These are phyloP conservation scores for Tricholoma matsutake DNA, from an alignment of 768 basidiomycete species.

Conservation along the genomic window DNA sequence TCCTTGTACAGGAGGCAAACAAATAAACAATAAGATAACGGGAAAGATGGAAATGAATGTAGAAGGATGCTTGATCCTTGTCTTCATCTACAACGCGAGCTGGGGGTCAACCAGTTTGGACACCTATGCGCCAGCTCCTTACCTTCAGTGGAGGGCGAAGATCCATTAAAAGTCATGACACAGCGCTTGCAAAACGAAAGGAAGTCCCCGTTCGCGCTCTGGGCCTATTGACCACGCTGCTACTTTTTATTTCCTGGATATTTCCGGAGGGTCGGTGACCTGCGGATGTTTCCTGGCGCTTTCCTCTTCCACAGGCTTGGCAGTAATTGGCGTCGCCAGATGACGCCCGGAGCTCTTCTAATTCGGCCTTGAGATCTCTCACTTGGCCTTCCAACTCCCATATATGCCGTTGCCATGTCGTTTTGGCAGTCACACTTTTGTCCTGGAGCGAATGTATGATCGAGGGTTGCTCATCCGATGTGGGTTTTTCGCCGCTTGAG, in stretches of 20 bases:
- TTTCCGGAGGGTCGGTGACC: slow-evolving; percentile 2
- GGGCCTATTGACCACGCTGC: slow-evolving; percentile 57
- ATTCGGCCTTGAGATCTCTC: slow-evolving; percentile 64
- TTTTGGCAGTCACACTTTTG: slow-evolving; percentile 53
- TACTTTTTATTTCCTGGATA: slow-evolving; percentile 21
- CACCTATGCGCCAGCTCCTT: neutral
- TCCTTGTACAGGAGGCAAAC: slow-evolving; percentile 3
- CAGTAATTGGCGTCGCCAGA: slow-evolving; percentile 44
- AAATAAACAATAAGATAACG: slow-evolving; percentile 13
- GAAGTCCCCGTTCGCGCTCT: slow-evolving; percentile 65
- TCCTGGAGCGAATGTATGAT: slow-evolving; percentile 57
- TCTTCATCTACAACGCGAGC: slow-evolving; percentile 5
- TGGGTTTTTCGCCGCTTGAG: slow-evolving; percentile 29
- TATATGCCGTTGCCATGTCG: slow-evolving; percentile 69
- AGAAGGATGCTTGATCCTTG: slow-evolving; percentile 6
- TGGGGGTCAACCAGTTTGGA: neutral
- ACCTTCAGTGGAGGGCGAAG: neutral
- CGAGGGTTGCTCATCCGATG: slow-evolving; percentile 39
- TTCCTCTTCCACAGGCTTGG: slow-evolving; percentile 57
- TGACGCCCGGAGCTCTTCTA: slow-evolving; percentile 50
- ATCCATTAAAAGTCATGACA: slow-evolving; percentile 24
- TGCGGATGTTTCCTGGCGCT: slow-evolving; percentile 8
- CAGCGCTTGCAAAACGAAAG: slow-evolving; percentile 58
- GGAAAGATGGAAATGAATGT: slow-evolving; percentile 14
- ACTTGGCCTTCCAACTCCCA: slow-evolving; percentile 77